phyloP scores from a whole-genome alignment of 83 land plant genomes.

The Thuja plicata region DNA sequence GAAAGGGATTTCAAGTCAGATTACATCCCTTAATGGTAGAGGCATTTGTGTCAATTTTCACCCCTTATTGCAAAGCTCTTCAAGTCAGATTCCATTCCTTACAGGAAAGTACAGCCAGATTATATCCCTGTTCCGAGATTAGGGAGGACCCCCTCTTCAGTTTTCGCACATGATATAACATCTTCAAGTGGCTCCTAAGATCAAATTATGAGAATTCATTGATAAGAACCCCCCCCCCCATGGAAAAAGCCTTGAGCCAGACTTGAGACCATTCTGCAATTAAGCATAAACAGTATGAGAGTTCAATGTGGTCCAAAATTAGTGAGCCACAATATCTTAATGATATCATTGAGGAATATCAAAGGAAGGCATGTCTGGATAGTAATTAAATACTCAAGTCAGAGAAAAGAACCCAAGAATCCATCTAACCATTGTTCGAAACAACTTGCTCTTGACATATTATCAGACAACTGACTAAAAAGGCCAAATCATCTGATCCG shows the following conservation, averaged over 20 bases:
- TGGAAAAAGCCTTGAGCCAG: not conserved
- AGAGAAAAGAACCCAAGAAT: not conserved
- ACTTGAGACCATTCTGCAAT: not conserved
- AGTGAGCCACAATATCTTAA: not conserved
- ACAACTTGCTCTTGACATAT: not conserved
- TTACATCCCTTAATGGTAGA: not conserved
- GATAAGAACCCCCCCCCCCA: not conserved
- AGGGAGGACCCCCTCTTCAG: not conserved
- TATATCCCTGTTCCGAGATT: not conserved
- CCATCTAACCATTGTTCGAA: not conserved
- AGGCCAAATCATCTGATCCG: not conserved
- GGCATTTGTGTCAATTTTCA: not conserved
- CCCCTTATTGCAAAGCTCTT: not conserved
- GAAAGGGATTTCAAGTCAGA: not conserved
- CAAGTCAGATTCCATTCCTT: not conserved
- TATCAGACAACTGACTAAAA: not conserved
- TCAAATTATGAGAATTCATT: not conserved
- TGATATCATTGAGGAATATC: not conserved
- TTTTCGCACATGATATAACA: not conserved
- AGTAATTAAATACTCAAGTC: not conserved
- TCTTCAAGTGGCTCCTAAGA: not conserved
- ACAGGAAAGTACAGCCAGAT: not conserved
- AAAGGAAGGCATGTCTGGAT: not conserved
- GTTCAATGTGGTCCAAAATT: not conserved
- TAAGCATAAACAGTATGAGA: not conserved